Evolutionary conservation across 805 yeast genomes (phyloP).

Genomic region (Kodamaea sagamina): DNA sequence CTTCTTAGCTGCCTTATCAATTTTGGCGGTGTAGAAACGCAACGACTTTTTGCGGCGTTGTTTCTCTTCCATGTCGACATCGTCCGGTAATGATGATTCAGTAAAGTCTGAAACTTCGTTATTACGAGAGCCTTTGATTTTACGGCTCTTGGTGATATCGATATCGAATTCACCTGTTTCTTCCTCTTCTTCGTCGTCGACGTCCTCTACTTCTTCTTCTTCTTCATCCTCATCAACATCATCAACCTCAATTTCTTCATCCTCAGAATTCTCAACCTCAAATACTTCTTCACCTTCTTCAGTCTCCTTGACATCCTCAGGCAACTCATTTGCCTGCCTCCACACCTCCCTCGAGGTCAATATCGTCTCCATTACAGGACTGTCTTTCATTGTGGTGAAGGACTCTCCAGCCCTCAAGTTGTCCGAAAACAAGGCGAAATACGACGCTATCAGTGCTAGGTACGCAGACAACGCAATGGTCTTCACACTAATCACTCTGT

Average conservation of each 20-base stretch:
- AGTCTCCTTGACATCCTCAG: slow-evolving; percentile 24
- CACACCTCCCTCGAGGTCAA: slow-evolving; percentile 82
- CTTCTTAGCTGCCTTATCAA: slow-evolving; percentile 78
- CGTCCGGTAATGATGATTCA: slow-evolving; percentile 69
- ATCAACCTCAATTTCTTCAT: slow-evolving; percentile 21
- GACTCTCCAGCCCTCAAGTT: slow-evolving; percentile 55
- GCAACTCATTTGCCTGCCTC: slow-evolving; percentile 73
- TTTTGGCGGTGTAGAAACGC: slow-evolving; percentile 95
- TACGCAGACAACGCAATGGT: slow-evolving; percentile 74
- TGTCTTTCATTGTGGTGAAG: slow-evolving; percentile 69
- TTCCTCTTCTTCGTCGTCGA: slow-evolving; percentile 20
- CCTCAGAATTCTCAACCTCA: slow-evolving; percentile 22
- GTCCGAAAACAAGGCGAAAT: slow-evolving; percentile 71
- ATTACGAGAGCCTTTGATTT: slow-evolving; percentile 39
- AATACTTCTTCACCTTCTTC: slow-evolving; percentile 23
- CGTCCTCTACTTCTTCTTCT: slow-evolving; percentile 23
- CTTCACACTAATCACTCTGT: slow-evolving; percentile 47
- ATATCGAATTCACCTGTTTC: slow-evolving; percentile 42
- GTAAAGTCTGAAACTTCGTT: slow-evolving; percentile 51
- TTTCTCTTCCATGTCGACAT: slow-evolving; percentile 85
- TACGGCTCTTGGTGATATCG: slow-evolving; percentile 51
- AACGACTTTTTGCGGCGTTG: slow-evolving; percentile 74
- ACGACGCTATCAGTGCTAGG: slow-evolving; percentile 73
- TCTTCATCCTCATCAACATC: slow-evolving; percentile 23
- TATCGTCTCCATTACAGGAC: slow-evolving; percentile 85